phyloP scores from a whole-genome alignment of 2,329 filamentous ascomycete species.

The Teratosphaeria zuluensis region DNA sequence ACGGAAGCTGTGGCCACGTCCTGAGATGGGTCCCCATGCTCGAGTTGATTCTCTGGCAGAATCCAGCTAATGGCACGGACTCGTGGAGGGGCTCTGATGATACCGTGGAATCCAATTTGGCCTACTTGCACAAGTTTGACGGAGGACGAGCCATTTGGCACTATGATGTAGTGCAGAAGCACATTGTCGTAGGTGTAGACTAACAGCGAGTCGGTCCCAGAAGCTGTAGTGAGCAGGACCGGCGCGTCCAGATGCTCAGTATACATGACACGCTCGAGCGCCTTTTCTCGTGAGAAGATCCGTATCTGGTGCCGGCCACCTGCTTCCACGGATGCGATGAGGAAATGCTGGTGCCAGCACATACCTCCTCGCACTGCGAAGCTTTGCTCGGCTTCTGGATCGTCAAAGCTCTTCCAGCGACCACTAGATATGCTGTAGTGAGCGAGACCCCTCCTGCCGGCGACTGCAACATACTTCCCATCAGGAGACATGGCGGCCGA shows the following conservation, averaged over 20 bases:
- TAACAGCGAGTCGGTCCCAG: slow-evolving; percentile 85
- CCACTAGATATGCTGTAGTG: slow-evolving; percentile 94
- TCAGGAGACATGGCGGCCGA: slow-evolving; percentile 82
- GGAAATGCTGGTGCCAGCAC: slow-evolving; percentile 96
- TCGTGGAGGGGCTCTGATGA: slow-evolving; percentile 83
- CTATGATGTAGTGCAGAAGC: slow-evolving; percentile 87
- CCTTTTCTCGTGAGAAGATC: slow-evolving; percentile 80
- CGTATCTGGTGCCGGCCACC: slow-evolving; percentile 69
- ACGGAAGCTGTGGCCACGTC: slow-evolving; percentile 92
- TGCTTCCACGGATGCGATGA: slow-evolving; percentile 86
- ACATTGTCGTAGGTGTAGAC: slow-evolving; percentile 97
- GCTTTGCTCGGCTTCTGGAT: slow-evolving; percentile 70
- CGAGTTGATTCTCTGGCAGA: slow-evolving; percentile 79
- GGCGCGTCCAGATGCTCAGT: slow-evolving; percentile 70
- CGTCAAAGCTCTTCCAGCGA: slow-evolving; percentile 89
- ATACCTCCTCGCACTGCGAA: slow-evolving; percentile 91
- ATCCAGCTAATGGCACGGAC: slow-evolving; percentile 95
- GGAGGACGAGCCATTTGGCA: slow-evolving; percentile 52
- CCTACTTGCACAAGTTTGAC: slow-evolving; percentile 85
- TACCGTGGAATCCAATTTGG: slow-evolving; percentile 94
- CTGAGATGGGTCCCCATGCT: slow-evolving; percentile 85
- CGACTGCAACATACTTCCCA: slow-evolving; percentile 89
- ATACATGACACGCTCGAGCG: slow-evolving; percentile 68
- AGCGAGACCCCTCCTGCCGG: slow-evolving; percentile 80
- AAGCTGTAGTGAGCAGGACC: slow-evolving; percentile 80